Percentiles rank a stretch among this genome's conserved stretches.
These are phyloP conservation scores for Musa acuminata DNA, from an alignment of 176 grass and related monocot genomes.

Conservation along the genomic window DNA sequence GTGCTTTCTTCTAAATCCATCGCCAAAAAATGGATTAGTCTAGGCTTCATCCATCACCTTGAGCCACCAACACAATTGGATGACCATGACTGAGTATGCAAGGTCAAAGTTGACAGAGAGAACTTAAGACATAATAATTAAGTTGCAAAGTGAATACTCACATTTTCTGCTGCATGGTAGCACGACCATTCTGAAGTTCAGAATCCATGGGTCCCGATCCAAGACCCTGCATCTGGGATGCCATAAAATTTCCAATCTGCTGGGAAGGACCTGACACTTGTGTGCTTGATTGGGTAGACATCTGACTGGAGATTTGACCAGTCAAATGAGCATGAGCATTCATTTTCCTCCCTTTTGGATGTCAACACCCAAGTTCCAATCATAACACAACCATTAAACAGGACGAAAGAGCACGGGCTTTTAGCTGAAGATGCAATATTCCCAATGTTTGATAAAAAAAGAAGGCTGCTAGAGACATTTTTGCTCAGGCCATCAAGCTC, in stretches of 20 bases:
- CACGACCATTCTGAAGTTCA: slow-evolving; percentile 29
- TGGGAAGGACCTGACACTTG: slow-evolving; percentile 24
- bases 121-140: not conserved
- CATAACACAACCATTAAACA: not conserved
- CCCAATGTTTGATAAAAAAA: not conserved
- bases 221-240: slow-evolving; percentile 29
- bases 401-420: not conserved
- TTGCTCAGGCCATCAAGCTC: not conserved
- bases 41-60: not conserved
- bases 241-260: slow-evolving; percentile 22
- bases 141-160: slow-evolving; percentile 27
- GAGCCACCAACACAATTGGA: not conserved
- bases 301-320: slow-evolving; percentile 48
- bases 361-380: not conserved
- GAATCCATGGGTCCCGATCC: slow-evolving; percentile 24
- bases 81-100: not conserved
- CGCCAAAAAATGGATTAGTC: not conserved
- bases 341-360: slow-evolving; percentile 21
- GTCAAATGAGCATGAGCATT: slow-evolving; percentile 64
- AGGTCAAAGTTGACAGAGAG: not conserved
- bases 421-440: not conserved
- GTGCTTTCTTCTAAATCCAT: not conserved
- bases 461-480: not conserved
- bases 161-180: slow-evolving; percentile 44
- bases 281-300: slow-evolving; percentile 29